These are phyloP conservation scores for Blastobotrys elegans DNA, from an alignment of 1,139 yeast species.

Conservation along the genomic window DNA sequence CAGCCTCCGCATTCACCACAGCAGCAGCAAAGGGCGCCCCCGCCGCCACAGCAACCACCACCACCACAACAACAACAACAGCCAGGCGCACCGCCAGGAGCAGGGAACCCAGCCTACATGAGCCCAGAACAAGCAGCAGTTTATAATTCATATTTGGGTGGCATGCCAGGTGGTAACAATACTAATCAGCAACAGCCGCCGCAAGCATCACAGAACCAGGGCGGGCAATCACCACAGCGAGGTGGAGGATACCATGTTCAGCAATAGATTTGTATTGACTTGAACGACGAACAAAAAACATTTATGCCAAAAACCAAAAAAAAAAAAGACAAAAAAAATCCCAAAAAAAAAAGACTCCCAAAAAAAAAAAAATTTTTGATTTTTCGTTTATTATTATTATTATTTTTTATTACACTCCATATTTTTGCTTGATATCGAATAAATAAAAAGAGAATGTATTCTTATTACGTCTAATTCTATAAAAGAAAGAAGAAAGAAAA, in stretches of 20 bases:
- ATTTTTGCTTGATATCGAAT: no score
- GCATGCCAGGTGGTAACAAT: slow-evolving; percentile 20
- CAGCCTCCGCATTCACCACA: background rate
- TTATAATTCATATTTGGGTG: slow-evolving; percentile 25
- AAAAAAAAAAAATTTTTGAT: background rate
- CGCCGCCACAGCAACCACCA: slow-evolving; percentile 4
- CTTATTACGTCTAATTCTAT: no score
- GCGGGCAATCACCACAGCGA: slow-evolving; percentile 15
- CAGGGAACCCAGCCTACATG: slow-evolving; percentile 19
- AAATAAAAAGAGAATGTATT: no score
- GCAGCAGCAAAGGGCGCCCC: background rate
- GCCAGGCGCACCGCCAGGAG: slow-evolving; percentile 6
- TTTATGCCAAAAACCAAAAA: background rate
- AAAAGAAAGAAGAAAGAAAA: background rate
- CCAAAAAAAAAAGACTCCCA: background rate
- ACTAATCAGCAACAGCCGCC: slow-evolving; percentile 18
- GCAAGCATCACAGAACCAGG: slow-evolving; percentile 16
- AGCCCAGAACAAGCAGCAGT: slow-evolving; percentile 31
- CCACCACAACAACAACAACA: slow-evolving; percentile 14
- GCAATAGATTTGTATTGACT: slow-evolving; percentile 4
- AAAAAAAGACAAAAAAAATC: background rate
- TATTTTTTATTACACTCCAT: no score
- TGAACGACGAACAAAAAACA: background rate
- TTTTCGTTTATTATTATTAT: no score
- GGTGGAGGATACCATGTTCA: slow-evolving; percentile 24